phyloP scores from a whole-genome alignment of 371 early-diverging fungal species.

The Capniomyces stellatus region DNA sequence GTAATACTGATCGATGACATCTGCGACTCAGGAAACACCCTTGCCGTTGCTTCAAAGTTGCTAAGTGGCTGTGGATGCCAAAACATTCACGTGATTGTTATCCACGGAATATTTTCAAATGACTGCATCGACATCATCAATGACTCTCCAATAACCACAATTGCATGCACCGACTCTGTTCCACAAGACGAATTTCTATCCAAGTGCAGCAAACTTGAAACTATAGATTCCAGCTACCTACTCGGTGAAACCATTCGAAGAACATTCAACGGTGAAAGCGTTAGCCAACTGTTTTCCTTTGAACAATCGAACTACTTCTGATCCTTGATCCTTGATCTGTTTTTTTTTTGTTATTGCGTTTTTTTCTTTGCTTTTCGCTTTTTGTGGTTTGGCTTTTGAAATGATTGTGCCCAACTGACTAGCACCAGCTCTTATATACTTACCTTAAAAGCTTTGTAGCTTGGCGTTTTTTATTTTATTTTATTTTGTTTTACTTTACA shows the following conservation, averaged over 20 bases:
- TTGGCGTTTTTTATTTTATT: too few species aligned
- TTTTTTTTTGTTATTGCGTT: too few species aligned
- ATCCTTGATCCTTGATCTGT: too few species aligned
- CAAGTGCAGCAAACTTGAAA: constrained; percentile 45
- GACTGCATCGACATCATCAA: constrained; percentile 61
- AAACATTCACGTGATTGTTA: constrained; percentile 74
- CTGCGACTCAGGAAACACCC: constrained; percentile 80
- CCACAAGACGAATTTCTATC: constrained; percentile 58
- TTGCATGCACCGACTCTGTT: constrained; percentile 78
- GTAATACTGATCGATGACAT: constrained; percentile 90
- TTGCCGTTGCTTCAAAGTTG: constrained; percentile 71
- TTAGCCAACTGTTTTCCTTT: constrained; percentile 73
- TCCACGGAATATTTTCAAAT: constrained; percentile 76
- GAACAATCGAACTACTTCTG: too few species aligned
- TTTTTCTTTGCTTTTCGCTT: too few species aligned
- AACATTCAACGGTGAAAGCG: constrained; percentile 87
- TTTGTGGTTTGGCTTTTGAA: too few species aligned
- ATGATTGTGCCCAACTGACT: too few species aligned
- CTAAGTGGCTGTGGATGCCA: constrained; percentile 70
- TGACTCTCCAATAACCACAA: constrained; percentile 44
- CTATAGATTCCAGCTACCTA: constrained; percentile 66
- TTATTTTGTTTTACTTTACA: too few species aligned
- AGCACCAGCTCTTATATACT: too few species aligned
- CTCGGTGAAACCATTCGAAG: constrained; percentile 92
- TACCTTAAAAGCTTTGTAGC: too few species aligned